Conservation (phyloP, 768 basidiomycete species). For the Albatrellus ellisii region DNA sequence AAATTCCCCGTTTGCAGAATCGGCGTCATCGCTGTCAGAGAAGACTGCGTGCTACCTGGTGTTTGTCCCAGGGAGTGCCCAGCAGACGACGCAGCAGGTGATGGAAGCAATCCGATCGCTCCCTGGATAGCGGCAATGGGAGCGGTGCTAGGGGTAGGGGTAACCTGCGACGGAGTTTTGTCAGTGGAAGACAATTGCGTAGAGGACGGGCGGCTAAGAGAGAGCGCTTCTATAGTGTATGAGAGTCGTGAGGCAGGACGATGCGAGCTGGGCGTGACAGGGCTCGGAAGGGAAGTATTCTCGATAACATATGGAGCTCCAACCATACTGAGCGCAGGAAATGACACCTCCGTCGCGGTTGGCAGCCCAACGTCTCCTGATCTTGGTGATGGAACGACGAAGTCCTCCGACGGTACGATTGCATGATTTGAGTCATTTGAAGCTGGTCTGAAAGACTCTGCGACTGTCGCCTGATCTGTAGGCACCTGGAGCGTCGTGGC, state of each 20-base stretch:
- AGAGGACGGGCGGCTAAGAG: background rate
- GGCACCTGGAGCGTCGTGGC: constrained; percentile 2
- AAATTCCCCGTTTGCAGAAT: too few species aligned
- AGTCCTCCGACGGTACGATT: constrained; percentile 20
- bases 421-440: constrained; percentile 1
- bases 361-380: constrained; percentile 14
- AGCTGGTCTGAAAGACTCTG: background rate
- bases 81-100: constrained; percentile 18
- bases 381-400: constrained; percentile 20
- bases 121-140: constrained; percentile 13
- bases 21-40: background rate
- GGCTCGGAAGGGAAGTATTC: constrained; percentile 13
- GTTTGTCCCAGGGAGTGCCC: constrained; percentile 17
- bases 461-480: background rate
- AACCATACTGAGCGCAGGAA: constrained; percentile 10
- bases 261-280: constrained; percentile 16
- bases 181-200: constrained; percentile 2
- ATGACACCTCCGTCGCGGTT: constrained; percentile 19
- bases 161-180: background rate
- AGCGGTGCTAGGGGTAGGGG: constrained; percentile 1
- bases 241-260: constrained; percentile 3
- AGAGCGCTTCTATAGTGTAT: background rate
- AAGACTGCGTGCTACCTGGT: constrained; percentile 8
- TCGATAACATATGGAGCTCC: background rate
- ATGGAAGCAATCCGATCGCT: constrained; percentile 19